Evolutionary conservation across 331 rosid genomes (phyloP), one percentile per base, ranked within the genome.

Genomic region (Malus hybrid): DNA sequence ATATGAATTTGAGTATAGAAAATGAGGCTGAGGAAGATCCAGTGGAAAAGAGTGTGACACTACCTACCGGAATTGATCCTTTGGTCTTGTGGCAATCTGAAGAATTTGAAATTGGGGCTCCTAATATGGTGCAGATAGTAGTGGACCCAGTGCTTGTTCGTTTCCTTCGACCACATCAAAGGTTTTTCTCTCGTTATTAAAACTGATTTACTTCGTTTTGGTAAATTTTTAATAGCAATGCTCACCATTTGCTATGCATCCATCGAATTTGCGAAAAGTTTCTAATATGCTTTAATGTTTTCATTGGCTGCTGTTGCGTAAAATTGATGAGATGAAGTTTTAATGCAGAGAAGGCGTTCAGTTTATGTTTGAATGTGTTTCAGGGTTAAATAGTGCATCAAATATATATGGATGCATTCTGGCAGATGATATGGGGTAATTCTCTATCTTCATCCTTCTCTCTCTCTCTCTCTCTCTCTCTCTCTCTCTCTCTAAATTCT

Each of bases 361-460:
- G 86, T 94, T 94, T 80, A 94, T 92, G 97, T 94, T 94, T 81
- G 97, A 92, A 76, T 94, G 99, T 78, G 96, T 92, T 42, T 82
- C 92, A 1, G 97, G 99, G 62, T 79, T 88, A 69, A 81, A 82
- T 74, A 83, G 76, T 53, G 73, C 84, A 7, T 84, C 87, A 18
- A 79, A 92, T 70, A 84, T 92, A 80, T 63, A 79, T 70, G 99
- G 99, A 79, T 94, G 99, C 88, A 94, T 94, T 77, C 93, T 94
- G 80, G 98, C 98, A 55, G 98, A 94, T 86, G 98, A 94, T 75
- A 94, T 94, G 97, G 98, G 97, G 95, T 90, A 78, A 60, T 61
- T 80, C 34, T 78, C 36, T 72, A 75, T 75, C 20, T 50, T 52
- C 70, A 52, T 53, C 48, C 48, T 11, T 42, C 64, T 63, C 62